Percentiles rank a stretch among this genome's conserved stretches.
phyloP scores from a whole-genome alignment of 768 basidiomycete genomes.

The Phylloporus arenicola region DNA sequence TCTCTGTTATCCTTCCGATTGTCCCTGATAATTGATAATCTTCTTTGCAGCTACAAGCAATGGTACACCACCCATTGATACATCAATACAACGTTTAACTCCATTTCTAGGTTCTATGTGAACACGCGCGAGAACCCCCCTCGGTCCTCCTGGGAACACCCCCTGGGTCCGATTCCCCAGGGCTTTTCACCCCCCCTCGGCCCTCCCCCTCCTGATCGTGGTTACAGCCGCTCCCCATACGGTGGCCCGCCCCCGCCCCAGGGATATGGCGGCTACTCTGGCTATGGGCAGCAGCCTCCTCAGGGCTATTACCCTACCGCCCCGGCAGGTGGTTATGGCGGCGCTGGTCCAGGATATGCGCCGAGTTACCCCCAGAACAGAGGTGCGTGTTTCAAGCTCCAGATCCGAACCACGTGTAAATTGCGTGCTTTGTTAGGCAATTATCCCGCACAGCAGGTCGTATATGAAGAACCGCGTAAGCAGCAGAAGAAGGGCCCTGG shows the following conservation, averaged over 20 bases:
- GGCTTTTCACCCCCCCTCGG: conserved; percentile 35
- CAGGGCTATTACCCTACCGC: conserved; percentile 17
- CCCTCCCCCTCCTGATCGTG: conserved; percentile 45
- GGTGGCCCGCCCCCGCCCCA: conserved; percentile 12
- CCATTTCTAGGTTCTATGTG: conserved; percentile 63
- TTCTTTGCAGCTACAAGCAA: conserved; percentile 48
- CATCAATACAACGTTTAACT: not conserved
- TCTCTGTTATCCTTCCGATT: conserved; percentile 12
- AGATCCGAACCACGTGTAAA: not conserved
- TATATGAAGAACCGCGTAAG: conserved; percentile 33
- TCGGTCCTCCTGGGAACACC: conserved; percentile 65
- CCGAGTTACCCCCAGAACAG: conserved; percentile 12
- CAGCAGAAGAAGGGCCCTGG: conserved; percentile 45
- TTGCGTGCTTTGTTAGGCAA: conserved; percentile 20
- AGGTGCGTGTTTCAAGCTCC: conserved; percentile 13
- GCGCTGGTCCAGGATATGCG: conserved; percentile 8
- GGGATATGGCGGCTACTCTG: conserved; percentile 8
- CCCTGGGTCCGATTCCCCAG: conserved; percentile 42
- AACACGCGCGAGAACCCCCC: conserved; percentile 60
- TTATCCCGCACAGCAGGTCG: conserved; percentile 29
- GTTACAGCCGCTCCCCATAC: conserved; percentile 30
- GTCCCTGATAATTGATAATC: conserved; percentile 25
- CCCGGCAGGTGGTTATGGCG: conserved; percentile 13
- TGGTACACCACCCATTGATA: conserved; percentile 42
- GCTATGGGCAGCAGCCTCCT: conserved; percentile 12